Evolutionary conservation across 176 grass and related monocot species (phyloP), one percentile per base, ranked within the genome.

Genomic region (Eragrostis nindensis): DNA sequence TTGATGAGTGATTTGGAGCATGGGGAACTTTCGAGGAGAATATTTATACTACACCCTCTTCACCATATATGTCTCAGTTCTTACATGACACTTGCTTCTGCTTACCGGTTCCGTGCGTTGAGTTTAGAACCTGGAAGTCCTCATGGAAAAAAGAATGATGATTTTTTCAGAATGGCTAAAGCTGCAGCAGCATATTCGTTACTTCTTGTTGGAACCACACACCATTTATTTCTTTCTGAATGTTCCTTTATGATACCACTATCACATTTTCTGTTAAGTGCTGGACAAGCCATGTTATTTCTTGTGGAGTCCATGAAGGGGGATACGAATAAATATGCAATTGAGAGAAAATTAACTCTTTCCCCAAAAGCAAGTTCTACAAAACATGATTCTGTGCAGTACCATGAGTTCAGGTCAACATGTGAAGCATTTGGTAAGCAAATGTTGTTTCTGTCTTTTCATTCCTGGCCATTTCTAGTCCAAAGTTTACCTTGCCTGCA

Each of bases 61-160:
- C 90, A 95, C 68, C 78, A 89, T 84, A 83, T 98, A 61, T 91
- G 88, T 78, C 49, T 95, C 3, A 86, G 41, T 79, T 21, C 84
- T 59, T 98, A 86, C 68, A 88, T 90, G 78, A 73, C 81, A 70
- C 90, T 98, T 84, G 86, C 95, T 71, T 98, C 90, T 87, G 86
- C 95, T 25, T 95, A 93, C 70, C 80, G 84, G 46, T 79, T 81
- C 53, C 77, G 66, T 76, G 74, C 86, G 63, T 63, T 84, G 39
- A 86, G 68, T 77, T 73, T 77, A 43, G 25, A 82, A 26, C 71
- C 57, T 39, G 57, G 54, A 53, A 55, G 38, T 66, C 61, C 83
- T 11, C 39, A 76, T 50, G 80, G 63, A 66, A 72, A 77, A 44
- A 71, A 79, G 22, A 44, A 41, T 80, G 32, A 11, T 62, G 65